Conservation (phyloP, 1,284 basidiomycete genomes). For the Anthracocystis walkeri region DNA sequence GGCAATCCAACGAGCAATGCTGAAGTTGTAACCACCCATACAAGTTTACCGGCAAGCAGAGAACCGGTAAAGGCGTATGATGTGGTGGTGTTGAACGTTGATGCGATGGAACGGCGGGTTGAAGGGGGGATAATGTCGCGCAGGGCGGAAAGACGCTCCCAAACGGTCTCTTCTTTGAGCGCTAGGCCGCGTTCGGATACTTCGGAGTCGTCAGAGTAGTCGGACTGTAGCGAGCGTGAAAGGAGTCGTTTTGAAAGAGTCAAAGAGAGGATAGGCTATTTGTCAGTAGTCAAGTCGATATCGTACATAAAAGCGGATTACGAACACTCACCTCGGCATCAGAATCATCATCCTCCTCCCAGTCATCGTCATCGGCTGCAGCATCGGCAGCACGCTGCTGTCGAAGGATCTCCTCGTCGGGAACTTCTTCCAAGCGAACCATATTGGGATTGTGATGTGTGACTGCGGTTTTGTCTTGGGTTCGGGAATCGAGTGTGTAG, state of each 20-base stretch:
- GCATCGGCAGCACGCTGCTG: constrained; percentile 37
- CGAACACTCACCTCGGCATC: constrained; percentile 41
- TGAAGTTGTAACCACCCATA: constrained; percentile 94
- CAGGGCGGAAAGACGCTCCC: constrained; percentile 88
- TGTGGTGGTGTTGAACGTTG: constrained; percentile 76
- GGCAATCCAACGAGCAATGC: constrained; percentile 93
- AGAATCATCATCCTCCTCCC: constrained; percentile 45
- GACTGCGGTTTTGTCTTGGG: background rate
- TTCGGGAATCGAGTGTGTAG: background rate
- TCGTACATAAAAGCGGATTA: background rate
- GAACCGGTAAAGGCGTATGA: constrained; percentile 75
- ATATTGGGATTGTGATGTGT: constrained; percentile 18
- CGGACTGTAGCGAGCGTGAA: constrained; percentile 26
- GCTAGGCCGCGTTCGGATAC: constrained; percentile 62
- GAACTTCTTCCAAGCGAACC: constrained; percentile 55
- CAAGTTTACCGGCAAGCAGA: constrained; percentile 84
- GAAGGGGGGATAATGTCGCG: constrained; percentile 94
- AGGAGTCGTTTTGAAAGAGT: background rate
- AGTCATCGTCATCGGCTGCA: constrained; percentile 44
- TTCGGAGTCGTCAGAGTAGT: constrained; percentile 59
- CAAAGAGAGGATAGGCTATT: background rate
- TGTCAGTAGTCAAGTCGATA: background rate
- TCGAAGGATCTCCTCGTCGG: constrained; percentile 54
- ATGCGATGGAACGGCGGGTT: constrained; percentile 81
- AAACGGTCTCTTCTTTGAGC: constrained; percentile 77